phyloP scores from a whole-genome alignment of 176 grass and related monocot genomes.

The Puccinellia tenuiflora region DNA sequence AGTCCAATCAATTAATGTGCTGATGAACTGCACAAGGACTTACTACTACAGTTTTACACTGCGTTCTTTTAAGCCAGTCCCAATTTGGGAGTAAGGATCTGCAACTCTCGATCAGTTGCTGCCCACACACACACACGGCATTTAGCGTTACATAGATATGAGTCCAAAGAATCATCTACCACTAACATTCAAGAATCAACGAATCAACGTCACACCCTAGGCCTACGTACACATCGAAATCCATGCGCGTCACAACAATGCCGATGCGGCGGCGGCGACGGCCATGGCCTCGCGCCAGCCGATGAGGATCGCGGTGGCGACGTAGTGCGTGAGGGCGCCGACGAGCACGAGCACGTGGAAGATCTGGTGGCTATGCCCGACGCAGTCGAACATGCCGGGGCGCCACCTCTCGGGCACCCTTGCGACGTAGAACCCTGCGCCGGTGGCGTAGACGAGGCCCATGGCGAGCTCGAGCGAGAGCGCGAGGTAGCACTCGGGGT shows the following conservation, averaged over 20 bases:
- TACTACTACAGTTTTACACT: neutral
- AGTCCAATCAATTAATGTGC: no score
- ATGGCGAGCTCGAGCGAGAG: slow-evolving; percentile 69
- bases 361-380: slow-evolving; percentile 91
- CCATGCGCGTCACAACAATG: neutral
- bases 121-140: neutral
- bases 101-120: neutral
- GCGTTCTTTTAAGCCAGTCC: neutral
- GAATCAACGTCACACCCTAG: neutral
- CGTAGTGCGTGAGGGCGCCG: slow-evolving; percentile 77
- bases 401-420: slow-evolving; percentile 86
- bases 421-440: slow-evolving; percentile 60
- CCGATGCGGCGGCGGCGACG: neutral
- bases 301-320: slow-evolving; percentile 59
- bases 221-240: slow-evolving; percentile 16
- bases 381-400: slow-evolving; percentile 65
- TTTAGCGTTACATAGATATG: neutral
- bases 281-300: slow-evolving; percentile 56
- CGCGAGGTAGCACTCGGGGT: slow-evolving; percentile 51
- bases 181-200: neutral
- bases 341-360: slow-evolving; percentile 82
- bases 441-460: slow-evolving; percentile 55
- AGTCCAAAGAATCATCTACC: slow-evolving; percentile 24
- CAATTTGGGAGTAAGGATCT: neutral
- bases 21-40: no score